Evolutionary conservation across 805 yeast genomes (phyloP).

Genomic region (Hanseniaspora vineae): DNA sequence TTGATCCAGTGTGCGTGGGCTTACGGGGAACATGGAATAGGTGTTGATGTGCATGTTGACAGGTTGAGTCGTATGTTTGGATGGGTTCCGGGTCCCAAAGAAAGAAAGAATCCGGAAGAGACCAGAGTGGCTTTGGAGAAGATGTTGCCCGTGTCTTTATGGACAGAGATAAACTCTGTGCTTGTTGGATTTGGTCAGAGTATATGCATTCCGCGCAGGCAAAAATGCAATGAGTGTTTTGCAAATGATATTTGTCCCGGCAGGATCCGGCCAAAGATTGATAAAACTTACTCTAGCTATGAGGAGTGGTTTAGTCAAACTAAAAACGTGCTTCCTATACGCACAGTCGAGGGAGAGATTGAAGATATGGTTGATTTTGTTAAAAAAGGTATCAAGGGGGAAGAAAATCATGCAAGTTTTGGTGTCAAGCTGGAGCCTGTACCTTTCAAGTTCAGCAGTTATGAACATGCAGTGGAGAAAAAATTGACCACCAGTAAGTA

Average conservation of each 20-base stretch:
- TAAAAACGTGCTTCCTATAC: not conserved
- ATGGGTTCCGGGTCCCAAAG: slow-evolving; percentile 42
- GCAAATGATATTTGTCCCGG: slow-evolving; percentile 44
- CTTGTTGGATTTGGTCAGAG: slow-evolving; percentile 92
- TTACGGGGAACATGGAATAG: slow-evolving; percentile 61
- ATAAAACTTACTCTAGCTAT: not conserved
- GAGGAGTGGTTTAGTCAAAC: not conserved
- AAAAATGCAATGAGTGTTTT: slow-evolving; percentile 63
- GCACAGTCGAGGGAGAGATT: not conserved
- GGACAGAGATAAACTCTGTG: slow-evolving; percentile 79
- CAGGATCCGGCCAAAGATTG: slow-evolving; percentile 14
- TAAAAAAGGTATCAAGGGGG: not conserved
- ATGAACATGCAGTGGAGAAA: not conserved
- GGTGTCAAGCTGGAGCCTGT: not conserved
- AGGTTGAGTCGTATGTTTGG: slow-evolving; percentile 68
- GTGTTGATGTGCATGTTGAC: slow-evolving; percentile 87
- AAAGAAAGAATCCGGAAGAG: slow-evolving; percentile 54
- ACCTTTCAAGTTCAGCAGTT: too few relatives aligned
- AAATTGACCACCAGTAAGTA: not conserved
- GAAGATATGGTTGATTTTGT: not conserved
- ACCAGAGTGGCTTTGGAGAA: slow-evolving; percentile 55
- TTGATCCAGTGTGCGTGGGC: slow-evolving; percentile 76
- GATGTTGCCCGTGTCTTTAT: slow-evolving; percentile 61
- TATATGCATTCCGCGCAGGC: slow-evolving; percentile 60
- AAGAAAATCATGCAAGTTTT: not conserved